Evolutionary conservation across 108 stramenopile species (phyloP), one percentile per base, ranked within the genome.

Genomic region (Skeletonema marinoi): DNA sequence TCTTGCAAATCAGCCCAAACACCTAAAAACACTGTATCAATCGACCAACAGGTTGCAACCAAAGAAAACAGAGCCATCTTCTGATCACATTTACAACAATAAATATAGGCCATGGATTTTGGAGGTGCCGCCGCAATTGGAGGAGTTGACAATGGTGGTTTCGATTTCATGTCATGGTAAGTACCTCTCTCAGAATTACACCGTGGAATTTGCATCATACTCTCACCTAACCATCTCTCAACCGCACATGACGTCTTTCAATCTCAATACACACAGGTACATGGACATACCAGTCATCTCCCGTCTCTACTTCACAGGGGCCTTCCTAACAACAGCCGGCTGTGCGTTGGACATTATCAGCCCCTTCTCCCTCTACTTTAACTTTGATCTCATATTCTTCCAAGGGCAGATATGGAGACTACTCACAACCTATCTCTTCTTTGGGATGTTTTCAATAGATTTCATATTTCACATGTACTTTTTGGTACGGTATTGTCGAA

Each of bases 381-480:
- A 96, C 82, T 97, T 85, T 84, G 87, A 93, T 71, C 71, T 96
- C 25, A 93, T 96, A 16, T 88, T 93, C 85, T 75, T 81, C 44
- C 76, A 95, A 68, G 97, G 97, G 41, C 97, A 99, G 83, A 66
- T 96, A n/a, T 99, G 98, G 98, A 78, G 99, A 56, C 77, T 99
- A 4, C 50, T 98, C 11, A 96, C 99, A 32, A 91, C 89, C 8
- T 99, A 98, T 78, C 72, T 98, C 17, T 99, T 97, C 94, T 99
- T 98, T 85, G 99, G 99, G 32, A 86, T 90, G 66, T 98, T 99
- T 65, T 90, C 92, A 38, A 74, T 98, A 21, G 97, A 98, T 79
- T 99, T 99, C 77, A 71, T 99, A 33, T 99, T 99, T 73, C 97
- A 99, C 78, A 97, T 98, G 97, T 99, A 98, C 86, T 98, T 99